Percentiles rank a stretch among this genome's conserved stretches.
These are phyloP conservation scores for Leishmania tarentolae DNA, from an alignment of 208 protist genomes.

Conservation along the genomic window DNA sequence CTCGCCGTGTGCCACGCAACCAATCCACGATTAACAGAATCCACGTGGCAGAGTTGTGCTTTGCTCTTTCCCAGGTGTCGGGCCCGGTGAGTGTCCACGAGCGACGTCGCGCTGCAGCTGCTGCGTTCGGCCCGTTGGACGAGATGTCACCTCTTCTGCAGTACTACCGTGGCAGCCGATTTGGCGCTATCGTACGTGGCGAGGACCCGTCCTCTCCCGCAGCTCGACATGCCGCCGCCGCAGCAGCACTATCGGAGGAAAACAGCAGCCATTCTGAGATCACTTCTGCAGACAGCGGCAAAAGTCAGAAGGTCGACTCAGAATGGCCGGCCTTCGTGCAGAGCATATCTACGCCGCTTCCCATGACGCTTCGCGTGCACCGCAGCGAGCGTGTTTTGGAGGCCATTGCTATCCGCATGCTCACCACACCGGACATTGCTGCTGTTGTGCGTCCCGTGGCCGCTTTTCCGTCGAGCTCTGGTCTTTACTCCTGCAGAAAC, in stretches of 20 bases:
- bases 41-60: conserved; percentile 82
- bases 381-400: conserved; percentile 57
- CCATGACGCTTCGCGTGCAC: conserved; percentile 89
- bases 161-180: conserved; percentile 80
- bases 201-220: conserved; percentile 38
- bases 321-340: conserved; percentile 77
- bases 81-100: conserved; percentile 70
- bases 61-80: conserved; percentile 72
- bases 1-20: conserved; percentile 79
- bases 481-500: conserved; percentile 79
- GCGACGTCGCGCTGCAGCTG: conserved; percentile 56
- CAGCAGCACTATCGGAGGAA: conserved; percentile 1
- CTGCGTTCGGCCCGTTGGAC: conserved; percentile 38
- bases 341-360: conserved; percentile 63
- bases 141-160: conserved; percentile 64
- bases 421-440: conserved; percentile 31
- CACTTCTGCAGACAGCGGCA: neutral
- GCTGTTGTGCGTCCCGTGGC: conserved; percentile 44
- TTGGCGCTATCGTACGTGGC: conserved; percentile 53
- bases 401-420: conserved; percentile 42
- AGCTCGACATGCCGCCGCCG: conserved; percentile 15
- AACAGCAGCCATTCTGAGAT: neutral
- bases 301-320: conserved; percentile 10
- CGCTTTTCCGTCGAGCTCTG: conserved; percentile 30
- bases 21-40: conserved; percentile 69